These are phyloP conservation scores for Trichoderma asperelloides DNA, from an alignment of 495 filamentous ascomycete species.

Conservation along the genomic window DNA sequence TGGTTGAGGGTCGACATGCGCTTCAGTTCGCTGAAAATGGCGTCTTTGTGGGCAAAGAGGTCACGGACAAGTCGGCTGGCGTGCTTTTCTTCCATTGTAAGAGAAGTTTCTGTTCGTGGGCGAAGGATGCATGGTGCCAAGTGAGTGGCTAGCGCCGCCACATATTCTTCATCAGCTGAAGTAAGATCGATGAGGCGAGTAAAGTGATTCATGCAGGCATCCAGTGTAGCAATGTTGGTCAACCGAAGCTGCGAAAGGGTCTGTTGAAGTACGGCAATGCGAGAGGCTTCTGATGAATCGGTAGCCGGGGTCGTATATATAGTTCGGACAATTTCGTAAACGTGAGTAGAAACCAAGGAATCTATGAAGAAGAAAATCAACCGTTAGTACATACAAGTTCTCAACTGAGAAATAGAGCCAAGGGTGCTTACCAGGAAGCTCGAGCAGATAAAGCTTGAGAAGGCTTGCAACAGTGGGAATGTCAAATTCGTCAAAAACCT, in stretches of 20 bases:
- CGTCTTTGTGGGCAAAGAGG: slow-evolving; percentile 85
- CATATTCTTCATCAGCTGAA: slow-evolving; percentile 83
- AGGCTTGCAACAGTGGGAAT: slow-evolving; percentile 88
- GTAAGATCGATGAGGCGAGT: slow-evolving; percentile 94
- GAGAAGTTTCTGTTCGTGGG: slow-evolving; percentile 71
- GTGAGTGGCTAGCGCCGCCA: slow-evolving; percentile 64
- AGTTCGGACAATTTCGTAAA: slow-evolving; percentile 97
- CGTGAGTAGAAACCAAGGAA: slow-evolving; percentile 93
- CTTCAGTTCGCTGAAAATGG: slow-evolving; percentile 94
- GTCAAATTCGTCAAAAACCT: slow-evolving; percentile 76
- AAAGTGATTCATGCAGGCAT: slow-evolving; percentile 97
- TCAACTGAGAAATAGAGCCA: neutral
- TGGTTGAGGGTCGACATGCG: slow-evolving; percentile 67
- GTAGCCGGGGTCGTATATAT: slow-evolving; percentile 83
- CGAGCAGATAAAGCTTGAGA: slow-evolving; percentile 90
- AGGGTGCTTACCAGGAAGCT: slow-evolving; percentile 72
- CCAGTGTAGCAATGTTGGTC: slow-evolving; percentile 95
- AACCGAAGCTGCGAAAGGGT: slow-evolving; percentile 90
- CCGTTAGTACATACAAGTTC: neutral
- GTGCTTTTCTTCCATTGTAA: slow-evolving; percentile 93
- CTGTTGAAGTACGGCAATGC: slow-evolving; percentile 88
- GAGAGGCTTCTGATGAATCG: slow-evolving; percentile 55
- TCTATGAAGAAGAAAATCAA: slow-evolving; percentile 43
- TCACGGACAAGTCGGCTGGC: slow-evolving; percentile 88
- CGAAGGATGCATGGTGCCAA: slow-evolving; percentile 84